These are phyloP conservation scores for Gypsophila paniculata DNA, from an alignment of 179 eudicot genomes.

Conservation along the genomic window DNA sequence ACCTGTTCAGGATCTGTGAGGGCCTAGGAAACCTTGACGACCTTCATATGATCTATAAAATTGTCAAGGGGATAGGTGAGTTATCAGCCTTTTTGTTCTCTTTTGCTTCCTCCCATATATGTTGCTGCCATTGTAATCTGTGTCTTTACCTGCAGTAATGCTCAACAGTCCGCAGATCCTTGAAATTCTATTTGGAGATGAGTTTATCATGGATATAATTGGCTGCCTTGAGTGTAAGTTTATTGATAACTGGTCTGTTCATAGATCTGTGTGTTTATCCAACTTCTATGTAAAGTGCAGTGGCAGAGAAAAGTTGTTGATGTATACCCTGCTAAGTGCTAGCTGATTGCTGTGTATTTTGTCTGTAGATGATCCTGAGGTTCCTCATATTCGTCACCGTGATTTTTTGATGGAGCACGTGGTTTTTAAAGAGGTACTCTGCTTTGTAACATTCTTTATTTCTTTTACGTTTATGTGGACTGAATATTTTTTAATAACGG, in stretches of 20 bases:
- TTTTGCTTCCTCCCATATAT: background rate
- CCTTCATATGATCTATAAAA: conserved; percentile 74
- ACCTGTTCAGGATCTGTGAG: conserved; percentile 70
- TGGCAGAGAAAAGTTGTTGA: background rate
- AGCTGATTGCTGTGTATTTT: conserved; percentile 8
- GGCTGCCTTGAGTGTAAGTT: conserved; percentile 91
- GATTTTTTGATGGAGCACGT: conserved; percentile 69
- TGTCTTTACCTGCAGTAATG: conserved; percentile 57
- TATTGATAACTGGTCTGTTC: conserved; percentile 4
- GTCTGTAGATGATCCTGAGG: conserved; percentile 75
- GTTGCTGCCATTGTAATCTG: conserved; percentile 9
- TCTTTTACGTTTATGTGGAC: background rate
- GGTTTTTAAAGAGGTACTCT: conserved; percentile 72
- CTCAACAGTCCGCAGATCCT: conserved; percentile 73
- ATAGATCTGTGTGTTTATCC: background rate
- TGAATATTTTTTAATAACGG: background rate
- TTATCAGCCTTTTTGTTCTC: conserved; percentile 9
- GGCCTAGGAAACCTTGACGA: conserved; percentile 74
- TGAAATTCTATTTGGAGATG: conserved; percentile 84
- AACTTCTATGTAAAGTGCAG: background rate
- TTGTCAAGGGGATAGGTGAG: conserved; percentile 79
- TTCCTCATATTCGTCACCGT: conserved; percentile 55
- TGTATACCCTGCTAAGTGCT: conserved; percentile 6
- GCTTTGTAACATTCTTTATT: background rate
- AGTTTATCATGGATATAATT: conserved; percentile 67